These are phyloP conservation scores for Neurospora discreta DNA, from an alignment of 495 filamentous ascomycete species.

Conservation along the genomic window DNA sequence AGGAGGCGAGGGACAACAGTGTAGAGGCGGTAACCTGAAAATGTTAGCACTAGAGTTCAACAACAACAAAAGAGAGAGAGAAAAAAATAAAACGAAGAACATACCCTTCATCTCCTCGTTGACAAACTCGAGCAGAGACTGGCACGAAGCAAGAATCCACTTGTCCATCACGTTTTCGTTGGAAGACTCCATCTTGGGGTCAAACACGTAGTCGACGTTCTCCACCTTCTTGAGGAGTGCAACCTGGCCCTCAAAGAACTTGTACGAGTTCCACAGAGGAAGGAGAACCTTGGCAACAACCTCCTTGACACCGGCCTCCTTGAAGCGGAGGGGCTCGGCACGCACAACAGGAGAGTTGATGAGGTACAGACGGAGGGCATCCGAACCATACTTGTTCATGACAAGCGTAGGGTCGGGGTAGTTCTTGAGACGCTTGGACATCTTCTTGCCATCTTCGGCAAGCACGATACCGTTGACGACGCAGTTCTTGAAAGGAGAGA, in stretches of 20 bases:
- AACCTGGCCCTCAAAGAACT: slow-evolving; percentile 97
- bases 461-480: slow-evolving; percentile 96
- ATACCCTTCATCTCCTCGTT: slow-evolving; percentile 86
- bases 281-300: slow-evolving; percentile 89
- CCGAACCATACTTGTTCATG: slow-evolving; percentile 83
- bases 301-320: slow-evolving; percentile 88
- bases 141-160: slow-evolving; percentile 91
- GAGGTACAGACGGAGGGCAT: slow-evolving; percentile 87
- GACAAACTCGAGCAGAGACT: slow-evolving; percentile 84
- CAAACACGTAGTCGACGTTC: slow-evolving; percentile 66
- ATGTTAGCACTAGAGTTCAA: slow-evolving; percentile 10
- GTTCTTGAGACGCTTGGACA: slow-evolving; percentile 97
- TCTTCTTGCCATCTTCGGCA: slow-evolving; percentile 94
- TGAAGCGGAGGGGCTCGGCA: slow-evolving; percentile 83
- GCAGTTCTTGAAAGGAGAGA: slow-evolving; percentile 89
- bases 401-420: slow-evolving; percentile 84
- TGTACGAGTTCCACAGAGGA: slow-evolving; percentile 95
- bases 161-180: slow-evolving; percentile 94
- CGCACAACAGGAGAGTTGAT: slow-evolving; percentile 97
- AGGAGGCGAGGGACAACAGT: slow-evolving; percentile 89
- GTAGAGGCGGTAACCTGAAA: slow-evolving; percentile 66
- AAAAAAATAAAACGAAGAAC: too few relatives aligned
- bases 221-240: slow-evolving; percentile 82
- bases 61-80: not conserved
- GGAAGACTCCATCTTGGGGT: slow-evolving; percentile 57